Conservation (phyloP, 2,329 filamentous ascomycete genomes). For the Rhynchosporium secalis region DNA sequence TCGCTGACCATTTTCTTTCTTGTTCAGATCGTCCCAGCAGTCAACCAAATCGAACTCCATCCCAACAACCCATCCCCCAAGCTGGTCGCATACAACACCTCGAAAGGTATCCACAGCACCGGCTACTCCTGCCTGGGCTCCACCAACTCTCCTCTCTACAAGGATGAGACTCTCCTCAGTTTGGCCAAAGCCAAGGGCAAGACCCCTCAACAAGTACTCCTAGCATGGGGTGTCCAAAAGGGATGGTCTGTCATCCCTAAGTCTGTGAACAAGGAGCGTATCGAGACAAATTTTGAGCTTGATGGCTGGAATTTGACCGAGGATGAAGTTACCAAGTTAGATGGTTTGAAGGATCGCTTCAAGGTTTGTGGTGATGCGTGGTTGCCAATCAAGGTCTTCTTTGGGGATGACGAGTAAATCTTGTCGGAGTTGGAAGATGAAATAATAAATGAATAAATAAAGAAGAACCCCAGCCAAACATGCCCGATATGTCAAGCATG, state of each 20-base stretch:
- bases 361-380: conserved; percentile 78
- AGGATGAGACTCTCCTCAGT: conserved; percentile 61
- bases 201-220: conserved; percentile 72
- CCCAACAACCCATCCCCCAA: conserved; percentile 80
- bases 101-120: conserved; percentile 73
- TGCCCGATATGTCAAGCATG: neutral
- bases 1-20: conserved; percentile 1
- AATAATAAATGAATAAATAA: neutral
- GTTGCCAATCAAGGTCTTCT: conserved; percentile 78
- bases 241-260: conserved; percentile 86
- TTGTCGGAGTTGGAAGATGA: neutral
- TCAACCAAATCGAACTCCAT: conserved; percentile 83
- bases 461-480: neutral
- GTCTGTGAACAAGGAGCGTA: conserved; percentile 71
- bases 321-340: conserved; percentile 69
- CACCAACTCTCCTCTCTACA: conserved; percentile 68
- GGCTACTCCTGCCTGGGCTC: conserved; percentile 74
- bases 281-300: conserved; percentile 73
- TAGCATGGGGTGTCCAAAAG: conserved; percentile 79
- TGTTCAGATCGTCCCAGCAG: conserved; percentile 57
- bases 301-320: conserved; percentile 72
- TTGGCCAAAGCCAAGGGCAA: conserved; percentile 67
- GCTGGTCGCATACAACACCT: conserved; percentile 69
- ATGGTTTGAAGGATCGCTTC: conserved; percentile 56
- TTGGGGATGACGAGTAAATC: conserved; percentile 73